These are phyloP conservation scores for Macrotyloma uniflorum DNA, from an alignment of 306 rosid genomes.

Conservation along the genomic window DNA sequence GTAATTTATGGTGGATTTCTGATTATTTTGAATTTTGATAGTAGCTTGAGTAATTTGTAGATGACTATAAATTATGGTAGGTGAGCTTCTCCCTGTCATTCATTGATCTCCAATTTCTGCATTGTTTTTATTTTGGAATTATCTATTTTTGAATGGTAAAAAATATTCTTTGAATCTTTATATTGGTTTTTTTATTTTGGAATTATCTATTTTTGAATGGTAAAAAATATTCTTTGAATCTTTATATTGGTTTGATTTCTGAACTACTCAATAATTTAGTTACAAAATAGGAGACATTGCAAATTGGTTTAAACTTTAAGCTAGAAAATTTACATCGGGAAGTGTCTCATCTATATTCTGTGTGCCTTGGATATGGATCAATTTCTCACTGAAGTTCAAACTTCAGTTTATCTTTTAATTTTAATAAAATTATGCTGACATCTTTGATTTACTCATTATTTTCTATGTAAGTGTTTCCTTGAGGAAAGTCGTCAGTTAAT, in stretches of 20 bases:
- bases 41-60: slow-evolving; percentile 26
- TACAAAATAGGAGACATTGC: slow-evolving; percentile 20
- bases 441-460: slow-evolving; percentile 25
- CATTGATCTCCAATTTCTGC: not conserved
- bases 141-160: slow-evolving; percentile 14
- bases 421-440: slow-evolving; percentile 13
- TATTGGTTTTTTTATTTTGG: slow-evolving; percentile 7
- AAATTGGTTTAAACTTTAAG: slow-evolving; percentile 11
- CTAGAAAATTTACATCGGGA: slow-evolving; percentile 4
- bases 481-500: slow-evolving; percentile 94
- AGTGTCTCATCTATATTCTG: slow-evolving; percentile 13
- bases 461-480: slow-evolving; percentile 74
- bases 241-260: slow-evolving; percentile 22
- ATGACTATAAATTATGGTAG: not conserved
- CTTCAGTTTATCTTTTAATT: slow-evolving; percentile 24
- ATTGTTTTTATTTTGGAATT: slow-evolving; percentile 2
- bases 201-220: slow-evolving; percentile 7
- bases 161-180: slow-evolving; percentile 12
- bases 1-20: not conserved
- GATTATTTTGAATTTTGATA: not conserved
- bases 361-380: slow-evolving; percentile 25
- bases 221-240: slow-evolving; percentile 17
- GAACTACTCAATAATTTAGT: slow-evolving; percentile 21
- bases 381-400: slow-evolving; percentile 15
- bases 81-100: slow-evolving; percentile 11